phyloP scores from a whole-genome alignment of 352 stramenopile species.

The Phytophthora citricola region DNA sequence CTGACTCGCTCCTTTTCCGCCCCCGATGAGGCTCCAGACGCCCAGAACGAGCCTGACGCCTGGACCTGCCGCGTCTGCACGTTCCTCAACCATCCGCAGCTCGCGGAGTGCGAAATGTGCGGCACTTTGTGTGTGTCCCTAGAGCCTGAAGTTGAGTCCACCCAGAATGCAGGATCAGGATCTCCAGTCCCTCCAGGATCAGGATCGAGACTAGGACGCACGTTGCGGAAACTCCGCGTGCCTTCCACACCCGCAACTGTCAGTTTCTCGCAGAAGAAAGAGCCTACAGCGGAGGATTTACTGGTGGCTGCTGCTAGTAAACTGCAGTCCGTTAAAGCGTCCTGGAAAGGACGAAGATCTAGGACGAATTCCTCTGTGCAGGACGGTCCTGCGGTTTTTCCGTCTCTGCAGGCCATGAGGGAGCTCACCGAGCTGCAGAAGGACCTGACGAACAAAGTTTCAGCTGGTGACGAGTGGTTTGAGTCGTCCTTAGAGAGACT shows the following conservation, averaged over 20 bases:
- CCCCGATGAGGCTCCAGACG: constrained; percentile 7
- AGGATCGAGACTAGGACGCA: constrained; percentile 37
- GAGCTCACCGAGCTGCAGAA: constrained; percentile 67
- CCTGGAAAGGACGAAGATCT: constrained; percentile 31
- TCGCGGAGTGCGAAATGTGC: constrained; percentile 78
- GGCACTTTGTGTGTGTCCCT: constrained; percentile 47
- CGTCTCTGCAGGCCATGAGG: constrained; percentile 41
- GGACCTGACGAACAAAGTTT: constrained; percentile 73
- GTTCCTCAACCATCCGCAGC: constrained; percentile 78
- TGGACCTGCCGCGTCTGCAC: constrained; percentile 84
- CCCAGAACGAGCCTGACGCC: neutral
- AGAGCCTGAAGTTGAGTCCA: constrained; percentile 1
- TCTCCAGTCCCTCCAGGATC: constrained; percentile 3
- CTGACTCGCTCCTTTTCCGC: neutral
- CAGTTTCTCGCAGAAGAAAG: constrained; percentile 61
- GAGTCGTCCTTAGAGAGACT: constrained; percentile 66
- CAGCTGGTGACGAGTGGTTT: constrained; percentile 63
- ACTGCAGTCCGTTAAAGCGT: constrained; percentile 57
- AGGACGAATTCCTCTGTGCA: constrained; percentile 24
- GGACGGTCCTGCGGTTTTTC: constrained; percentile 14
- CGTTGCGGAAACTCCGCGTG: constrained; percentile 53
- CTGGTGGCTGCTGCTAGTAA: constrained; percentile 56
- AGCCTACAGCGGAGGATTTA: constrained; percentile 72
- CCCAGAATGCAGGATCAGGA: neutral
- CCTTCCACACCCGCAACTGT: constrained; percentile 51